These are phyloP conservation scores for Prunus fruticosa DNA, from an alignment of 306 rosid genomes.

Conservation along the genomic window DNA sequence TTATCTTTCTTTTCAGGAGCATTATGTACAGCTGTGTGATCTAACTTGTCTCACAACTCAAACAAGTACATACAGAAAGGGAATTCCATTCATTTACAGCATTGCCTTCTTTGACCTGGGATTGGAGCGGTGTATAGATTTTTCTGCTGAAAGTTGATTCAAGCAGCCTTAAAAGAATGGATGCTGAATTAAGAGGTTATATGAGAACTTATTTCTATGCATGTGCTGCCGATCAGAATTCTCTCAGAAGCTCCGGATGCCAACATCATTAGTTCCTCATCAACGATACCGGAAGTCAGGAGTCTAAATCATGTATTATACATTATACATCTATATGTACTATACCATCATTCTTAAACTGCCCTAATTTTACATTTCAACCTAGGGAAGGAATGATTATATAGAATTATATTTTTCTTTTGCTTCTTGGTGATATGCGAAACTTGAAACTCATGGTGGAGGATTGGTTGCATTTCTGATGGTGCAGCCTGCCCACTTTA, in stretches of 20 bases:
- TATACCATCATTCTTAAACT: background rate
- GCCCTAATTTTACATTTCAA: background rate
- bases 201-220: background rate
- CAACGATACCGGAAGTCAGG: background rate
- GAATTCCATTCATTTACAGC: background rate
- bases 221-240: constrained; percentile 15
- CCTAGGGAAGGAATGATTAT: background rate
- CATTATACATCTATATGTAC: background rate
- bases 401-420: background rate
- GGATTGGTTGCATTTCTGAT: background rate
- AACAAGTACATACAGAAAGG: constrained; percentile 16
- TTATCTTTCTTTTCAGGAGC: constrained; percentile 44
- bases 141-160: constrained; percentile 22
- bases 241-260: background rate
- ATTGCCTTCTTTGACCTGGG: background rate
- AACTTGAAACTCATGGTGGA: background rate
- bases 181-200: constrained; percentile 11
- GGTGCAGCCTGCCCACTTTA: background rate
- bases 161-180: constrained; percentile 18
- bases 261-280: background rate
- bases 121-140: background rate
- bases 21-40: constrained; percentile 62
- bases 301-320: background rate
- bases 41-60: constrained; percentile 9
- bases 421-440: background rate